Conservation (phyloP, 768 basidiomycete species). For the Fomitopsis serialis region DNA sequence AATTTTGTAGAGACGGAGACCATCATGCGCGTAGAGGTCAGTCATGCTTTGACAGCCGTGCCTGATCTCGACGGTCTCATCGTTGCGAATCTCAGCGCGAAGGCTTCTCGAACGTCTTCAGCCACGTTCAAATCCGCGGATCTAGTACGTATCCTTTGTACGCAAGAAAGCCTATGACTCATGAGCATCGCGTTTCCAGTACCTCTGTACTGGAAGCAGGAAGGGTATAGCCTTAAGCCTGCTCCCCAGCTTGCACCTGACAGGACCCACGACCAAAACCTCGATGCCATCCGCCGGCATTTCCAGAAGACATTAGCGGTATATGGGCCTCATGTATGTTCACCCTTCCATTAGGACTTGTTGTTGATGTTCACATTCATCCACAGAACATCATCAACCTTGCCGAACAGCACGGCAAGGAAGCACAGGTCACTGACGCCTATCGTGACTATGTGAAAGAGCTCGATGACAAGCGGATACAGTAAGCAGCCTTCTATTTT, state of each 20-base stretch:
- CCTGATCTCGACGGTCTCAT: background rate
- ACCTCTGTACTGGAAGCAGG: constrained; percentile 90
- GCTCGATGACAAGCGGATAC: constrained; percentile 47
- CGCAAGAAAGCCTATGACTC: background rate
- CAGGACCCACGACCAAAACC: constrained; percentile 65
- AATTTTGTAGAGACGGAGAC: constrained; percentile 97
- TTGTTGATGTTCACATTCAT: constrained; percentile 1
- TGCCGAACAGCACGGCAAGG: constrained; percentile 88
- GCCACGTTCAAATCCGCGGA: constrained; percentile 87
- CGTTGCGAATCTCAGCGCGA: constrained; percentile 50
- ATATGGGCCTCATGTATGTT: constrained; percentile 77
- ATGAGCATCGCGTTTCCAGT: constrained; percentile 42
- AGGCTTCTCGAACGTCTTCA: constrained; percentile 70
- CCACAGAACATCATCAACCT: constrained; percentile 78
- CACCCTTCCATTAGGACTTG: background rate
- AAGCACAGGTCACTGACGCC: constrained; percentile 70
- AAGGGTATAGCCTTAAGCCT: constrained; percentile 82
- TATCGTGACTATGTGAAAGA: constrained; percentile 68
- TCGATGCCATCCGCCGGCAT: constrained; percentile 68
- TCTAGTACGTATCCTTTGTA: constrained; percentile 57
- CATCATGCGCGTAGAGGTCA: constrained; percentile 75
- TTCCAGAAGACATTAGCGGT: constrained; percentile 55
- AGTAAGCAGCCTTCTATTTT: constrained; percentile 33
- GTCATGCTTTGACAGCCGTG: constrained; percentile 15
- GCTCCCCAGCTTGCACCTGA: constrained; percentile 74